Base-by-base conservation (phyloP, 2,329 filamentous ascomycete genomes). In the Hypomyces rosellus region DNA sequence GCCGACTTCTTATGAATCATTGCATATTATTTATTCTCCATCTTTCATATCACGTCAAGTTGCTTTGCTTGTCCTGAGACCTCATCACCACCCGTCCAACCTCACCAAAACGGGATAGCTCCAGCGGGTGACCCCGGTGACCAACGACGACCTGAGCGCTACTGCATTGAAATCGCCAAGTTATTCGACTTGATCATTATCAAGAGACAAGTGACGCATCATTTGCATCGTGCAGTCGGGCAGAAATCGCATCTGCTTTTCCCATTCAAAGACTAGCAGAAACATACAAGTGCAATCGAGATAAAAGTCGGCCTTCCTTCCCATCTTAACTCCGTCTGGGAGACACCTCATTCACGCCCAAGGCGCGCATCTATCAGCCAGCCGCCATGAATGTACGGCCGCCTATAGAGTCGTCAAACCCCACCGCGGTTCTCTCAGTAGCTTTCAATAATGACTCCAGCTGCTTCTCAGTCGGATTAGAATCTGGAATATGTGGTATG, bases 391-490 rank as follows among this genome's bases (percentile, higher is more conserved):
- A 97, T 67, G 95, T 90, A 40, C 81, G 92, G 52, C 87, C 86
- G 47, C 82, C 88, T 50, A 89, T 97, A 63, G 89, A 95, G 72
- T 82, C 83, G 46, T 83, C 88, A 15, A 78, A 77, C 40, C 82
- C 84, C 48, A 85, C 87, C 4, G 80, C 84, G 54, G 91, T 90
- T 11, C 78, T 96, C 36, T 95, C 89, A 13, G 82, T 86, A 42
- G 82, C 87, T 8, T 96, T 96, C 73, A 97, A 96, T 64, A 78
- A 82, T 61, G 88, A 93, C 65, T 81, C 81, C 57, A 91, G 82
- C 59, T 91, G 86, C 63, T 97, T 97, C 68, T 81, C 89, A 22
- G 87, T 95, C 30, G 93, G 89, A 8, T 75, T 96, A 8, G 88
- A 95, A 63, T 84, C 84, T 11, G 92, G 92, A 25, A 91, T 95